Percentiles rank a stretch among this genome's conserved stretches.
Conservation (phyloP, 1,284 basidiomycete genomes). For the Puccinia hordei region DNA sequence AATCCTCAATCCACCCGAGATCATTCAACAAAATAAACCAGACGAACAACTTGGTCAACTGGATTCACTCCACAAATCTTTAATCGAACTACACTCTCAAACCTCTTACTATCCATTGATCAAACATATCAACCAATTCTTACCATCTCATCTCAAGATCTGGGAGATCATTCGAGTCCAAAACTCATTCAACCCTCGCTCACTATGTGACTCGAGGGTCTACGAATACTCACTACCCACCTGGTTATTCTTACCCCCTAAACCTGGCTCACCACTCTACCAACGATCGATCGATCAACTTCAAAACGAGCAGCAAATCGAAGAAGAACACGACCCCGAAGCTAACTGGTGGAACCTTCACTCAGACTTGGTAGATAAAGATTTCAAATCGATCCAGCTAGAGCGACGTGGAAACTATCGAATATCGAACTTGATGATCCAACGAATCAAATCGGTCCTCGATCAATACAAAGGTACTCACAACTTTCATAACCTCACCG, state of each 20-base stretch:
- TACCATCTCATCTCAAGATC: slow-evolving; percentile 86
- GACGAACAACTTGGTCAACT: background rate
- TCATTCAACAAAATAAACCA: background rate
- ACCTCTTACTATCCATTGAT: slow-evolving; percentile 62
- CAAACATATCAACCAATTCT: slow-evolving; percentile 76
- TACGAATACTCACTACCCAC: slow-evolving; percentile 97
- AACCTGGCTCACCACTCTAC: slow-evolving; percentile 71
- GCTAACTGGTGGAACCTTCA: slow-evolving; percentile 59
- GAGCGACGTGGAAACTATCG: slow-evolving; percentile 71
- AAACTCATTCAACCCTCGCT: slow-evolving; percentile 87
- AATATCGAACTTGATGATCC: slow-evolving; percentile 65
- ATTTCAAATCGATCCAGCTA: slow-evolving; percentile 23
- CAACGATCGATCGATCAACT: slow-evolving; percentile 55
- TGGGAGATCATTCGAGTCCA: slow-evolving; percentile 88
- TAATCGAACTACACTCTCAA: background rate
- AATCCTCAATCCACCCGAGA: slow-evolving; percentile 56
- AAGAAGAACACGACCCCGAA: slow-evolving; percentile 50
- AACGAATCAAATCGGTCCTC: slow-evolving; percentile 66
- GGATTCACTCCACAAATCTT: background rate
- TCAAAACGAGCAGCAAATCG: background rate
- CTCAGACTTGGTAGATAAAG: slow-evolving; percentile 56
- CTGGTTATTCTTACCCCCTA: slow-evolving; percentile 88
- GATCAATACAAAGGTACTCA: slow-evolving; percentile 71
- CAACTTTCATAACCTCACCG: slow-evolving; percentile 98
- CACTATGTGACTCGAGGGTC: slow-evolving; percentile 84